These are phyloP conservation scores for Cryptococcus sp. DNA, from an alignment of 1,284 basidiomycete genomes.

Conservation along the genomic window DNA sequence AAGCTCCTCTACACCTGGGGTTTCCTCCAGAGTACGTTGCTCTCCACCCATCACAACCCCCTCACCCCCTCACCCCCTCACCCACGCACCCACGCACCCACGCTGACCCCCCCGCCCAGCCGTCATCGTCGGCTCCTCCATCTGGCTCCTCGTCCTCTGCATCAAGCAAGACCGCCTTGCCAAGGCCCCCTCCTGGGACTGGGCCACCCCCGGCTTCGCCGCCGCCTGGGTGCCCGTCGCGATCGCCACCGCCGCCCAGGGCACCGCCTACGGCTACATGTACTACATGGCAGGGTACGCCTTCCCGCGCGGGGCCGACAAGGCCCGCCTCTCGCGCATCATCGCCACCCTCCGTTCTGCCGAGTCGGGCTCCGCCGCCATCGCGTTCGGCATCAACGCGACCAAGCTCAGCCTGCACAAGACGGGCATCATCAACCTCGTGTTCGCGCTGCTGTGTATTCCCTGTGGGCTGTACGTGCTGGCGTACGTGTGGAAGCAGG, in stretches of 20 bases:
- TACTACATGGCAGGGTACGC: slow-evolving; percentile 21
- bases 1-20: slow-evolving; percentile 15
- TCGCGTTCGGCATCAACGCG: slow-evolving; percentile 22
- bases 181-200: slow-evolving; percentile 22
- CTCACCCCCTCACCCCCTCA: too few species aligned
- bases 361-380: slow-evolving; percentile 21
- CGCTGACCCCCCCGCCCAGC: neutral
- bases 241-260: slow-evolving; percentile 13
- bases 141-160: slow-evolving; percentile 42
- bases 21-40: slow-evolving; percentile 9
- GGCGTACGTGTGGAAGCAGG: slow-evolving; percentile 17
- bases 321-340: slow-evolving; percentile 18
- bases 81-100: too few species aligned
- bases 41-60: neutral
- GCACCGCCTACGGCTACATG: slow-evolving; percentile 19
- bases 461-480: slow-evolving; percentile 17
- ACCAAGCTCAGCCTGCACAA: slow-evolving; percentile 9
- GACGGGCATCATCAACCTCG: slow-evolving; percentile 20
- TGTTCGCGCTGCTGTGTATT: slow-evolving; percentile 13
- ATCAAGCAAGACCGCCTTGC: slow-evolving; percentile 9
- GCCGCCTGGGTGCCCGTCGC: slow-evolving; percentile 35
- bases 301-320: slow-evolving; percentile 18
- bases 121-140: slow-evolving; percentile 14
- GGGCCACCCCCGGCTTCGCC: slow-evolving; percentile 34
- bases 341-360: slow-evolving; percentile 25